These are phyloP conservation scores for Yamagishiella unicocca DNA, from an alignment of 139 green algal genomes.

Conservation along the genomic window DNA sequence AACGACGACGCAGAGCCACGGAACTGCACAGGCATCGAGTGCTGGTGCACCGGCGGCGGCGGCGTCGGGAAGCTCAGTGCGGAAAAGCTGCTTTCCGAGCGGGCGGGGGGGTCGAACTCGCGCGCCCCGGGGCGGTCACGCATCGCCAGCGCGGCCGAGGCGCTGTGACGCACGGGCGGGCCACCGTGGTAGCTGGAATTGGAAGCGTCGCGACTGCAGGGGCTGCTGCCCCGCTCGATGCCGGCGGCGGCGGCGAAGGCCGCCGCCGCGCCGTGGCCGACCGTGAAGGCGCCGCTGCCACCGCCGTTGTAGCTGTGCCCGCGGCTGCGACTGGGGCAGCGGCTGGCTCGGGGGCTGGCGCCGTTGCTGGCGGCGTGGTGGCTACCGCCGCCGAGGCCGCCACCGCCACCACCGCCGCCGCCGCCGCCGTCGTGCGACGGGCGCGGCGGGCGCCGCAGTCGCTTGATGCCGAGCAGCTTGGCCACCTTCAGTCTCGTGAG, in stretches of 20 bases:
- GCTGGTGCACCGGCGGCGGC: background rate
- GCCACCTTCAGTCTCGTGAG: background rate
- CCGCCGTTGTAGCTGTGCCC: background rate
- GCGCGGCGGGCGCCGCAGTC: slow-evolving; percentile 22
- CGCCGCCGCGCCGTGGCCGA: background rate
- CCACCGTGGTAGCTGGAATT: background rate
- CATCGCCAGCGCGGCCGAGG: background rate
- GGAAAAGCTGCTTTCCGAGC: background rate
- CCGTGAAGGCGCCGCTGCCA: background rate
- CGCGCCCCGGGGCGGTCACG: background rate
- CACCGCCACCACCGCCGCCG: no score
- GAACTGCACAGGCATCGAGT: no score
- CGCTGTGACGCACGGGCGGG: background rate
- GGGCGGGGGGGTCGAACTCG: background rate
- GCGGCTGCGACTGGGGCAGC: background rate
- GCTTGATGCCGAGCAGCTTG: background rate
- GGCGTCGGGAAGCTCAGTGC: background rate
- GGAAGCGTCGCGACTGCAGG: background rate
- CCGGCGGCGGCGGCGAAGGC: background rate
- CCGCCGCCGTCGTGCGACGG: background rate
- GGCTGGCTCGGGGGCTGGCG: background rate
- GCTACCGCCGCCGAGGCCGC: no score
- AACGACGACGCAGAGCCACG: background rate
- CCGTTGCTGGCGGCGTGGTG: background rate
- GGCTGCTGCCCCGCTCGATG: background rate